These are phyloP conservation scores for Hibiscus mutabilis DNA, from an alignment of 345 rosid species.

Conservation along the genomic window DNA sequence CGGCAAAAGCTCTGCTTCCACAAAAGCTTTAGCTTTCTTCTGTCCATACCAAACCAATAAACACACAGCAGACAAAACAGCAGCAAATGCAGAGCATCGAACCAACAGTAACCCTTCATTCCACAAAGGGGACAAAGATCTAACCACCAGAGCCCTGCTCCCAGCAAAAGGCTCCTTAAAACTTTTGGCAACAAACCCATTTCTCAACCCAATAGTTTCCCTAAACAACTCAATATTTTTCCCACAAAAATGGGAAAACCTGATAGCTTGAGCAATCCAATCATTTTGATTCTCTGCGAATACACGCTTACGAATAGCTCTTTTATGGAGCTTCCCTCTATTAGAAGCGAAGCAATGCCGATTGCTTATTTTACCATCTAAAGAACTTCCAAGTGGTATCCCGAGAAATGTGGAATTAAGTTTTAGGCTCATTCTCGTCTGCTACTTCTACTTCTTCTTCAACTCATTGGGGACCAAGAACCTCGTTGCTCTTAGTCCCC, in stretches of 20 bases:
- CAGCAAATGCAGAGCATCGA: constrained; percentile 66
- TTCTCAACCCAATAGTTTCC: constrained; percentile 56
- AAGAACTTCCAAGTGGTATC: constrained; percentile 30
- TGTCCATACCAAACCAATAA: constrained; percentile 90
- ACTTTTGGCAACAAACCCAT: constrained; percentile 48
- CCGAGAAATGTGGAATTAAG: constrained; percentile 53
- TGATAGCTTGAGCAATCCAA: constrained; percentile 54
- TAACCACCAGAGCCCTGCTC: constrained; percentile 61
- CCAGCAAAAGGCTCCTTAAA: constrained; percentile 54
- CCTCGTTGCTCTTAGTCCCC: constrained; percentile 9
- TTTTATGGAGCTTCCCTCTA: constrained; percentile 25
- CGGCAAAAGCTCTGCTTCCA: constrained; percentile 79
- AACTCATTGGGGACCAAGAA: constrained; percentile 14
- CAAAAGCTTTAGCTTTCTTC: constrained; percentile 55
- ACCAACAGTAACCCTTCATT: constrained; percentile 66
- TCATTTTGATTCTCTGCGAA: constrained; percentile 55
- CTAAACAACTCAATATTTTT: constrained; percentile 53
- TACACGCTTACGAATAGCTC: constrained; percentile 31
- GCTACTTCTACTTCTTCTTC: constrained; percentile 9
- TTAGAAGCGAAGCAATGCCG: constrained; percentile 17
- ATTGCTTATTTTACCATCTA: constrained; percentile 21
- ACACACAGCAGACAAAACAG: constrained; percentile 76
- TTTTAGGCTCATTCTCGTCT: constrained; percentile 46
- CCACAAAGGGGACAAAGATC: constrained; percentile 60
- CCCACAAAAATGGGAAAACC: constrained; percentile 64